Conservation (phyloP, 2,329 filamentous ascomycete genomes). For the Neofusicoccum sp. region DNA sequence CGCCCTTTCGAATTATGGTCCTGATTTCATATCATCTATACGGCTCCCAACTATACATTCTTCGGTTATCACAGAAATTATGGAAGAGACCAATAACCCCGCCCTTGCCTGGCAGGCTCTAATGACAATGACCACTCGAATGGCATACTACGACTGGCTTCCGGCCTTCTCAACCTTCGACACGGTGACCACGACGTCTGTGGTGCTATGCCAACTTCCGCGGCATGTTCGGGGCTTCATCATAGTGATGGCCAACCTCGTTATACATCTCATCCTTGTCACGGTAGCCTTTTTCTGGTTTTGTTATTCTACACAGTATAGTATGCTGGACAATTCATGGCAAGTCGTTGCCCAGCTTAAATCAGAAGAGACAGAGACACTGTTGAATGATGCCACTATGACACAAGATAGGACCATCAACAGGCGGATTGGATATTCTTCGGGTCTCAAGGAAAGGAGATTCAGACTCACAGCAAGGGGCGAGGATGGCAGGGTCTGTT, state of each 20-base stretch:
- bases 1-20: not conserved
- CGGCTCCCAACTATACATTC: not conserved
- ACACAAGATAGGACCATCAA: not conserved
- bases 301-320: not conserved
- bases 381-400: not conserved
- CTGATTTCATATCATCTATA: not conserved
- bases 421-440: not conserved
- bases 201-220: not conserved
- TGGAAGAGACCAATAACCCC: not conserved
- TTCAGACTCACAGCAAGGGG: not conserved
- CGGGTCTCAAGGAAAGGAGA: not conserved
- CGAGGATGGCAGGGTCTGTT: not conserved
- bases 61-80: not conserved
- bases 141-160: not conserved
- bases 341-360: not conserved
- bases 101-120: not conserved
- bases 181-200: not conserved
- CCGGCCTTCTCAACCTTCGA: not conserved
- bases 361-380: not conserved
- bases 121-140: not conserved
- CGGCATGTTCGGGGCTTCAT: not conserved
- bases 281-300: not conserved
- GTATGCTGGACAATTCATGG: not conserved
- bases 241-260: not conserved
- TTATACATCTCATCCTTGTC: not conserved